Conservation (phyloP, 2,329 filamentous ascomycete genomes). For the Elsinoe necatrix region DNA sequence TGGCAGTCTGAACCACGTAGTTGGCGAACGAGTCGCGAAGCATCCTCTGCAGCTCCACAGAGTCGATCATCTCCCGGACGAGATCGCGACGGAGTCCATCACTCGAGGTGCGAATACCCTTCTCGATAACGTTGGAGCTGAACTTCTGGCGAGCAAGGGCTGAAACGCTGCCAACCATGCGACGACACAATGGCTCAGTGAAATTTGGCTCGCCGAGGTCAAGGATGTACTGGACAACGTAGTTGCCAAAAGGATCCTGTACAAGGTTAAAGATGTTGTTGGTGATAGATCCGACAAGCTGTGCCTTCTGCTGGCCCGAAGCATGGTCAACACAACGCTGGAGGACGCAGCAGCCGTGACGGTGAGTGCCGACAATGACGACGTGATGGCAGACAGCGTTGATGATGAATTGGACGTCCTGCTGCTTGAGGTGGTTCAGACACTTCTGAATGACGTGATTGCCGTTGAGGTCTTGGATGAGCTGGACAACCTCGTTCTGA, state of each 20-base stretch:
- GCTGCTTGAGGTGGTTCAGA: conserved; percentile 78
- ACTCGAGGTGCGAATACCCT: conserved; percentile 73
- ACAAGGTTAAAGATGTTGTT: conserved; percentile 80
- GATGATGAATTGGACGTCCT: conserved; percentile 93
- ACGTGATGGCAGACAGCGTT: conserved; percentile 82
- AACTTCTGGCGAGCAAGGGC: conserved; percentile 91
- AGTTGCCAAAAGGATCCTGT: conserved; percentile 96
- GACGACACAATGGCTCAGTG: conserved; percentile 77
- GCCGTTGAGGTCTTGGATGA: conserved; percentile 95
- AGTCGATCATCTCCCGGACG: conserved; percentile 69
- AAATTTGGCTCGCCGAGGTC: conserved; percentile 82
- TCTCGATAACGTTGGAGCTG: conserved; percentile 98
- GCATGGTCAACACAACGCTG: conserved; percentile 98
- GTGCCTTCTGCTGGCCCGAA: conserved; percentile 76
- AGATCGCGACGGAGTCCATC: conserved; percentile 67
- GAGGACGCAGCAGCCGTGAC: conserved; percentile 94
- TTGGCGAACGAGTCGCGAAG: conserved; percentile 92
- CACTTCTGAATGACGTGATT: conserved; percentile 99
- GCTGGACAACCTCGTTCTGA: conserved; percentile 73
- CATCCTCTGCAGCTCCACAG: conserved; percentile 75
- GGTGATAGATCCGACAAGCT: conserved; percentile 80
- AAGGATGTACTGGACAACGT: conserved; percentile 95
- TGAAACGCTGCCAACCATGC: conserved; percentile 65
- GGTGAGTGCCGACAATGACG: conserved; percentile 87
- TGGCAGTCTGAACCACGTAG: conserved; percentile 94